phyloP scores from a whole-genome alignment of 2,329 filamentous ascomycete species.

The Cadophora malorum region DNA sequence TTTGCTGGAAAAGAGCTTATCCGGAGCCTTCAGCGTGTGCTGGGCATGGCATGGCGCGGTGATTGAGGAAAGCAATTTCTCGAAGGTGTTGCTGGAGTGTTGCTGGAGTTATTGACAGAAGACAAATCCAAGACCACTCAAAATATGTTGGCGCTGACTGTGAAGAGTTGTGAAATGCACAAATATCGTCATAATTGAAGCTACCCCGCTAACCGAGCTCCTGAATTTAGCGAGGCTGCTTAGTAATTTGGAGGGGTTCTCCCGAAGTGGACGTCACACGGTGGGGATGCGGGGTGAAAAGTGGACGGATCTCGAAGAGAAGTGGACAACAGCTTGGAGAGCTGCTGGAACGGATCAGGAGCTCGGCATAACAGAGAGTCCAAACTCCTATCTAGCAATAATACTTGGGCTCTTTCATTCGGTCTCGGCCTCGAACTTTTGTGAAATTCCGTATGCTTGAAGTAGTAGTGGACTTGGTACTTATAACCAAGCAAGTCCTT shows the following conservation, averaged over 20 bases:
- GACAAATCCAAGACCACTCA: slow-evolving; percentile 8
- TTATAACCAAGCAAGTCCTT: neutral
- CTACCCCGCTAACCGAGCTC: neutral
- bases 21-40: neutral
- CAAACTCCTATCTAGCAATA: neutral
- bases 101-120: neutral
- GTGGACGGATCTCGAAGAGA: neutral
- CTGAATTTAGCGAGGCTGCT: neutral
- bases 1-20: neutral
- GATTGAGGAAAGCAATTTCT: neutral
- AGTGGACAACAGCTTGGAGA: neutral
- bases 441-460: neutral
- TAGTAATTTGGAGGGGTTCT: neutral
- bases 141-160: neutral
- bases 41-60: neutral
- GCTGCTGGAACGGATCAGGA: neutral
- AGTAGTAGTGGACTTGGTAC: neutral
- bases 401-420: neutral
- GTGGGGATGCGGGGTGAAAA: neutral
- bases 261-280: neutral
- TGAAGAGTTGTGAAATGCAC: slow-evolving; percentile 6
- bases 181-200: slow-evolving; percentile 5
- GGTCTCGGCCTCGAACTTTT: neutral
- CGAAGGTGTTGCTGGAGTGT: slow-evolving; percentile 13
- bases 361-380: neutral